Base-by-base conservation (phyloP, 129 eudicot species). In the Lonicera japonica region DNA sequence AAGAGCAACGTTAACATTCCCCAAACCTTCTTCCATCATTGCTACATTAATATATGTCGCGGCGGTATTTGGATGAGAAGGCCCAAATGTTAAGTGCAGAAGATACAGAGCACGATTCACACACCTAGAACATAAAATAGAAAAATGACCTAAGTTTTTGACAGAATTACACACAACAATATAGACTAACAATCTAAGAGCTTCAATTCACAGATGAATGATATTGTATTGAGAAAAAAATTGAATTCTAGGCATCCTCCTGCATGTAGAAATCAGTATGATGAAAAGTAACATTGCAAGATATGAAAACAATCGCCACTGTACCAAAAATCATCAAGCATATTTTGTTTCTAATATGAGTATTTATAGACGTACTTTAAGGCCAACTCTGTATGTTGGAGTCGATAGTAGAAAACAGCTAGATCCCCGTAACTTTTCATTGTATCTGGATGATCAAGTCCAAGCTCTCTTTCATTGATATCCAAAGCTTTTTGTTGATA, bases 1-100 rank as follows among this genome's bases (percentile, higher is more conserved):
- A 54, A 91, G 86, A 60, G 98, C 98, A 78, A 91, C 83, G 75
- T 91, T 96, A 34, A 82, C 98, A 72, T 91, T 91, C 25, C 98
- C 98, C 61, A 91, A 62, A 66, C 98, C 98, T 87, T 91, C 98
- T 78, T 91, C 98, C 98, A 91, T 91, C 98, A 91, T 91, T 69
- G 98, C 98, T 23, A 91, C 96, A 69, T 91, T 91, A 12, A 91
- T 91, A 69, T 91, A 91, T 50, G 98, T 91, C 34, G 98, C 98
- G 34, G 98, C 98, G 18, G 98, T 91, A 66, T 91, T 91, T 63
- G 98, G 98, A 70, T 91, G 98, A 70, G 98, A 91, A 46, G 96
- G 96, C 17, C 98, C 98, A 22, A 96, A 91, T 40, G 98, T 91
- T 60, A 91, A 72, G 71, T 91, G 98, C 85, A 91, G 78, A 53